These are phyloP conservation scores for Trypethelium eluteriae DNA, from an alignment of 495 filamentous ascomycete species.

Conservation along the genomic window DNA sequence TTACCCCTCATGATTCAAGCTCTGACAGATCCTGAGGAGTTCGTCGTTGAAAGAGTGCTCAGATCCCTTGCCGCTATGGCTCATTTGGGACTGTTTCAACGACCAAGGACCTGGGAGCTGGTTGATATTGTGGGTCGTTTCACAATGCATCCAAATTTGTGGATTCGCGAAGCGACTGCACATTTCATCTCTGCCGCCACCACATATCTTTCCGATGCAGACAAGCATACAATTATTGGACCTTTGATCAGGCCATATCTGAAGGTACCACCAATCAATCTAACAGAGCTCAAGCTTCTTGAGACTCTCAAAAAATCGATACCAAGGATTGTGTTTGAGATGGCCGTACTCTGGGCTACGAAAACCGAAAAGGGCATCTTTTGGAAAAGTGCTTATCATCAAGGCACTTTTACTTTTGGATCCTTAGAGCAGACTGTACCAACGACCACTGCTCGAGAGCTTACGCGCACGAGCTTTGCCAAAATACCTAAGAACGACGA, in stretches of 20 bases:
- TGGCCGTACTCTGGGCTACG: conserved; percentile 76
- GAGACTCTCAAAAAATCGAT: conserved; percentile 79
- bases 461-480: conserved; percentile 40
- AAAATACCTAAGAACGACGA: conserved; percentile 73
- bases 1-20: conserved; percentile 94
- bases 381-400: conserved; percentile 60
- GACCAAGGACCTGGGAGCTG: conserved; percentile 78
- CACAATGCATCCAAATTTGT: conserved; percentile 85
- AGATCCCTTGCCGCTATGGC: conserved; percentile 86
- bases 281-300: conserved; percentile 66
- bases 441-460: conserved; percentile 41
- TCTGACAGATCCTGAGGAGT: conserved; percentile 91
- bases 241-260: conserved; percentile 76
- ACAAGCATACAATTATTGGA: conserved; percentile 70
- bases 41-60: conserved; percentile 84
- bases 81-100: conserved; percentile 75
- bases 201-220: conserved; percentile 70
- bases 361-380: conserved; percentile 73
- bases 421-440: conserved; percentile 30
- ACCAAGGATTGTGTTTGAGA: conserved; percentile 70
- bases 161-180: conserved; percentile 85
- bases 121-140: conserved; percentile 74
- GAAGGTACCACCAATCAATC: conserved; percentile 53
- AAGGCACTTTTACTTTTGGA: conserved; percentile 21
- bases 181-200: conserved; percentile 72